A percentile compares a stretch with the other conserved stretches of the same genome.
Conservation (phyloP, 164 flowering plant genomes). For the Echeveria elegans region DNA sequence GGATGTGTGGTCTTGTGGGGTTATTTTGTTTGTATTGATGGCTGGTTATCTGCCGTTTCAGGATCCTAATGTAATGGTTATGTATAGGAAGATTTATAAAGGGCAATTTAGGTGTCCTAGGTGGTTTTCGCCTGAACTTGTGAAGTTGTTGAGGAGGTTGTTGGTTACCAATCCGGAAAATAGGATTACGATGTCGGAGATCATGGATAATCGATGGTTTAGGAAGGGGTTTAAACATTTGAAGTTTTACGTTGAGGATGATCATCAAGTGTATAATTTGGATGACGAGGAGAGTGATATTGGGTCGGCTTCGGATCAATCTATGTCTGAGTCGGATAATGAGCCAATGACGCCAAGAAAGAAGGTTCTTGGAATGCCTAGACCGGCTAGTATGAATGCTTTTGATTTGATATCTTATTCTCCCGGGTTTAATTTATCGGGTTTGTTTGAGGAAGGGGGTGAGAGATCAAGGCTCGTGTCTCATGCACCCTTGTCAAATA, state of each 20-base stretch:
- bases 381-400: no score
- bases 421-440: no score
- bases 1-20: slow-evolving; percentile 1
- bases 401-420: no score
- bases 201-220: not conserved
- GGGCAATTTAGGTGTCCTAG: slow-evolving; percentile 6
- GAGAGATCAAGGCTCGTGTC: no score
- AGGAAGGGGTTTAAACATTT: slow-evolving; percentile 2
- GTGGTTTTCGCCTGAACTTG: slow-evolving; percentile 2
- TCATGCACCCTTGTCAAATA: no score
- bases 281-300: not conserved
- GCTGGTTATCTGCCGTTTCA: not conserved
- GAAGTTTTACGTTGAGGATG: slow-evolving; percentile 4
- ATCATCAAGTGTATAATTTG: not conserved
- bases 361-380: no score
- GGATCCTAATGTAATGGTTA: not conserved
- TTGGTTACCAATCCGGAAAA: slow-evolving; percentile 2
- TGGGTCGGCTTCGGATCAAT: no score
- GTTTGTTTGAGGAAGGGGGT: no score
- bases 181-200: not conserved
- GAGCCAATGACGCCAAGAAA: no score
- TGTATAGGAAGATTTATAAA: slow-evolving; percentile 3
- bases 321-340: no score
- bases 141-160: slow-evolving; percentile 6
- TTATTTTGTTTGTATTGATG: slow-evolving; percentile 3